Conservation (phyloP, 2,329 filamentous ascomycete genomes). For the Aspergillus texensis region DNA sequence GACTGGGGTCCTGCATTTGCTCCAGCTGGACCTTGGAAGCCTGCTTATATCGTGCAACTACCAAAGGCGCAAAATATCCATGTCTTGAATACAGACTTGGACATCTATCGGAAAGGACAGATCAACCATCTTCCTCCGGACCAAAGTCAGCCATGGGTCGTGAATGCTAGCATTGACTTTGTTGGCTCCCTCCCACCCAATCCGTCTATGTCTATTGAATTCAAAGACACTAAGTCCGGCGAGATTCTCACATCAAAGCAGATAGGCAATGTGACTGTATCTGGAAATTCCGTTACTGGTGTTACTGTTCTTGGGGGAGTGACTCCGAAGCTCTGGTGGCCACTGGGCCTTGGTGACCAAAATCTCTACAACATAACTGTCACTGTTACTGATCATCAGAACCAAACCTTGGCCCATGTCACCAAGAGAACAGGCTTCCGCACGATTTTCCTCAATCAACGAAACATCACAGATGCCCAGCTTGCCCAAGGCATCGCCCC, state of each 20-base stretch:
- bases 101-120: slow-evolving; percentile 62
- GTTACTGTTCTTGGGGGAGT: slow-evolving; percentile 46
- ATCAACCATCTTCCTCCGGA: slow-evolving; percentile 61
- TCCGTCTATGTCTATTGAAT: slow-evolving; percentile 50
- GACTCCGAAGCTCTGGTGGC: slow-evolving; percentile 63
- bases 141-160: slow-evolving; percentile 60
- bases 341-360: slow-evolving; percentile 58
- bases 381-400: slow-evolving; percentile 43
- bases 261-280: slow-evolving; percentile 45
- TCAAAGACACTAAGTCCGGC: slow-evolving; percentile 48
- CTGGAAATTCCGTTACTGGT: slow-evolving; percentile 53
- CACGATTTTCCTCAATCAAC: slow-evolving; percentile 63
- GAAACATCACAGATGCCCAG: slow-evolving; percentile 57
- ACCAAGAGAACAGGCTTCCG: slow-evolving; percentile 63
- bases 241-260: slow-evolving; percentile 40
- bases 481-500: slow-evolving; percentile 57
- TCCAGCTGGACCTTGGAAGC: slow-evolving; percentile 66
- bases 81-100: slow-evolving; percentile 57
- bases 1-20: slow-evolving; percentile 65
- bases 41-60: slow-evolving; percentile 60
- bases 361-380: slow-evolving; percentile 60
- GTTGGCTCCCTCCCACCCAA: slow-evolving; percentile 51
- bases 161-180: slow-evolving; percentile 64
- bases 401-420: slow-evolving; percentile 46
- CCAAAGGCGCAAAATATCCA: slow-evolving; percentile 45